These are phyloP conservation scores for Cyberlindnera lachancei DNA, from an alignment of 805 yeast genomes.

Conservation along the genomic window DNA sequence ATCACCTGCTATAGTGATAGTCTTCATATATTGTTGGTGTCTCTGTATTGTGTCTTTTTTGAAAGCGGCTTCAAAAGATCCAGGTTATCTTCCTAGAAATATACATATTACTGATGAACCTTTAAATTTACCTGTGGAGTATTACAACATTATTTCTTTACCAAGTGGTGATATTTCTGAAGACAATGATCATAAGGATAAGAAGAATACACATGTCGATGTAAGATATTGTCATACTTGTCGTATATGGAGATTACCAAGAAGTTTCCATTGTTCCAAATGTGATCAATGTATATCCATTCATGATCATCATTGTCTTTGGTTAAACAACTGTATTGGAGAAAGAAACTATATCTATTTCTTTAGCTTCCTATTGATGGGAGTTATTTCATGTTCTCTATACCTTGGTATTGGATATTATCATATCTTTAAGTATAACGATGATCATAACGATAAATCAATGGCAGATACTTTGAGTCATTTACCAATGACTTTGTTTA, in stretches of 20 bases:
- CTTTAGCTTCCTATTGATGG: conserved; percentile 38
- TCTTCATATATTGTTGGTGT: conserved; percentile 54
- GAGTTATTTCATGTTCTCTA: conserved; percentile 24
- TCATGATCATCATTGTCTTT: conserved; percentile 36
- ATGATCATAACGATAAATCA: conserved; percentile 1
- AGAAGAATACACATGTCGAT: conserved; percentile 23
- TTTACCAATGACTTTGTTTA: conserved; percentile 39
- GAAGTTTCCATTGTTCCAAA: conserved; percentile 66
- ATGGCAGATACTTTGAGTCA: conserved; percentile 19
- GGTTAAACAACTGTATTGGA: conserved; percentile 74
- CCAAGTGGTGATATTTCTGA: too few relatives aligned
- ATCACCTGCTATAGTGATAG: conserved; percentile 47
- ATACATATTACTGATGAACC: conserved; percentile 45
- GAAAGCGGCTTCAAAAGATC: conserved; percentile 53
- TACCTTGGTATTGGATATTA: conserved; percentile 27
- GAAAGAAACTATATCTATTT: conserved; percentile 63
- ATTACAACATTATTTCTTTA: conserved; percentile 39
- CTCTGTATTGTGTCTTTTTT: conserved; percentile 41
- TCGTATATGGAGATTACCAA: conserved; percentile 66
- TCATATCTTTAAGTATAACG: conserved; percentile 20
- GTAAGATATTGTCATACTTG: conserved; percentile 60
- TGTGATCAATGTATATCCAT: conserved; percentile 54
- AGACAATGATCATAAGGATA: too few relatives aligned
- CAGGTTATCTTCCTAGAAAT: conserved; percentile 63
- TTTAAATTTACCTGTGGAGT: conserved; percentile 46